Evolutionary conservation across 116 monocot species (phyloP), one percentile per base, ranked within the genome.

Genomic region (Posidonia oceanica): DNA sequence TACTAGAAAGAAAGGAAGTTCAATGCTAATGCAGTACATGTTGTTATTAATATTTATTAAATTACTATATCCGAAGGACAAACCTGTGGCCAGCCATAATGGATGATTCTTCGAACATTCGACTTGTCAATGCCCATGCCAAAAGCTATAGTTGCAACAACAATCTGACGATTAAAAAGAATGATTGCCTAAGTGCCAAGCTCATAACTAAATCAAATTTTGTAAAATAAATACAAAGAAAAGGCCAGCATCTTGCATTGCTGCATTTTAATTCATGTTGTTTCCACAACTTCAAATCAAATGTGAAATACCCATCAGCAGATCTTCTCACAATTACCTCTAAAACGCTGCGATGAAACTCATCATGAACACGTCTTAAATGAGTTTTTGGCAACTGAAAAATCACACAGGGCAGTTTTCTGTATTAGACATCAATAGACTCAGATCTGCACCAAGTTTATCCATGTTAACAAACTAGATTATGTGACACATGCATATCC

Each of bases 11-110:
- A 48, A 48, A 48, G 48, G 5, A 48, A 12, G 8, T 60, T 60
- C 10, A 29, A 29, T 29, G 29, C 29, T 29, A 29, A 29, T 29
- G 29, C 1, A 21, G 20, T 22, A 60, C 7, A 60, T n/a, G 29
- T 64, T 10, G 2, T 64, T 64, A 39, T 39, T 36, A 64, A 64
- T 16, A 67, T 14, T 64, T 8, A 17, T 21, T 18, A 0, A 36
- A 64, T 37, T 36, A 5, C 15, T 64, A 64, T 21, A 64, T 16
- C 4, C 14, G 8, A 39, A 7, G 57, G 15, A 68, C 53, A 68
- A 73, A 92, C 98, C 87, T 98, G 98, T 63, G 98, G 98, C 90
- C 93, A 98, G 75, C 98, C 98, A 87, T 98, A 98, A 75, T 98
- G 98, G 71, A 98, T 93, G 63, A 98, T 86, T 80, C 81, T 87